Evolutionary conservation across 768 basidiomycete genomes (phyloP), one percentile per base, ranked within the genome.

Genomic region (Xerocomellus amylosporus): DNA sequence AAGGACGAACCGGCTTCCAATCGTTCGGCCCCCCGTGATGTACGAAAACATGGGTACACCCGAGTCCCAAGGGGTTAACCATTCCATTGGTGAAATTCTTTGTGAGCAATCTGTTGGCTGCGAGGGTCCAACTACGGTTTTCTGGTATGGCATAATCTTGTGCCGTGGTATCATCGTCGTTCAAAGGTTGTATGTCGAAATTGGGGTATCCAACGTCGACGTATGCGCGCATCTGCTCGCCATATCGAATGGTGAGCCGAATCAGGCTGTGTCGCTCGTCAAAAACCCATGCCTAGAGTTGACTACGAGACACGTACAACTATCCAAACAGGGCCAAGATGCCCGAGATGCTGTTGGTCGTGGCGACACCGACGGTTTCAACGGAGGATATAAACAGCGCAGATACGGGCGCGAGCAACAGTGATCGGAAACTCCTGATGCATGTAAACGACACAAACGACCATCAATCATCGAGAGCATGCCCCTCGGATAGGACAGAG

Each of bases 141-240:
- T 22, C 33, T 46, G 5, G 31, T n/a, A 38, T 31, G 20, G 14
- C 3, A 20, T 26, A 42, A 28, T 45, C 31, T 19, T 37, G n/a
- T 26, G 26, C 20, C 9, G 43, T n/a, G 8, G 20, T n/a, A 47
- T 37, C 15, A 5, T 42, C 43, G 8, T 30, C 31, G 8, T 9
- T 14, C 22, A 13, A 22, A 4, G 7, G 9, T 22, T 14, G 56
- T 24, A 26, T 5, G 4, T 37, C 26, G 17, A 64, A 64, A 30
- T 64, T 39, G 1, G 82, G 79, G 58, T 77, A 85, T 3, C 79
- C 83, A 9, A 85, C 66, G 59, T 86, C 79, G 6, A 79, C 69
- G 73, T 77, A 82, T 1, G 75, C 77, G 38, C 85, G 74, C 73
- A 87, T 76, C 49, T 73, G 71, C 22, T 76, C 75, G 5, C 84